Conservation (phyloP, 2,329 filamentous ascomycete genomes). For the Chrysoporthe cubensis region DNA sequence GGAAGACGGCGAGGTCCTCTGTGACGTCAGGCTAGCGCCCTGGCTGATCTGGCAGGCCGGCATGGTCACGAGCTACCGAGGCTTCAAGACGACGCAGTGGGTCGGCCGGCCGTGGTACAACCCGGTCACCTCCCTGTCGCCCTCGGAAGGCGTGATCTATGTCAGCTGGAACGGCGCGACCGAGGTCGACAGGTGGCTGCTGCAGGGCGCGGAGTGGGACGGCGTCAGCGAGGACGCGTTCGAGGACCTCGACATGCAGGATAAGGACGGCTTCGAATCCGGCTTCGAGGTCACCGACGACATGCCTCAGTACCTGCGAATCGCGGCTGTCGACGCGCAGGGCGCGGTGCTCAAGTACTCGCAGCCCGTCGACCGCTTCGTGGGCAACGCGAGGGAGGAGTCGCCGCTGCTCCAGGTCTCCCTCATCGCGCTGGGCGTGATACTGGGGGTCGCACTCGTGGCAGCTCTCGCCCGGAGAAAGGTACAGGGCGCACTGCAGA, state of each 20-base stretch:
- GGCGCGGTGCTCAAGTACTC: conserved; percentile 27
- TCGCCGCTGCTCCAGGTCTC: background rate
- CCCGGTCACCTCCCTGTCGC: conserved; percentile 18
- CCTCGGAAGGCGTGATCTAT: conserved; percentile 25
- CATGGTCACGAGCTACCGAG: conserved; percentile 31
- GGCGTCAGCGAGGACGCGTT: conserved; percentile 12
- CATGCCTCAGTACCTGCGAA: conserved; percentile 27
- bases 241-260: conserved; percentile 19
- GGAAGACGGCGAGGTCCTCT: conserved; percentile 28
- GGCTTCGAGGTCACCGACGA: conserved; percentile 20
- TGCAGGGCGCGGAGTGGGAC: conserved; percentile 28
- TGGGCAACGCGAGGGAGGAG: conserved; percentile 25
- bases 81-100: conserved; percentile 29
- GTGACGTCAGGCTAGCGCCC: conserved; percentile 29
- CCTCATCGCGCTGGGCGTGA: background rate
- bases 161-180: conserved; percentile 33
- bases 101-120: conserved; percentile 25
- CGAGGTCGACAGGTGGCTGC: conserved; percentile 27
- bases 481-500: background rate
- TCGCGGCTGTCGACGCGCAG: conserved; percentile 24
- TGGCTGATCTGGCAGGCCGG: conserved; percentile 25
- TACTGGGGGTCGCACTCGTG: background rate
- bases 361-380: conserved; percentile 23
- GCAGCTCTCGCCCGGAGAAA: background rate
- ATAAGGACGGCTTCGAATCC: conserved; percentile 28